These are phyloP conservation scores for Asclepias syriaca DNA, from an alignment of 257 asterid species.

Conservation along the genomic window DNA sequence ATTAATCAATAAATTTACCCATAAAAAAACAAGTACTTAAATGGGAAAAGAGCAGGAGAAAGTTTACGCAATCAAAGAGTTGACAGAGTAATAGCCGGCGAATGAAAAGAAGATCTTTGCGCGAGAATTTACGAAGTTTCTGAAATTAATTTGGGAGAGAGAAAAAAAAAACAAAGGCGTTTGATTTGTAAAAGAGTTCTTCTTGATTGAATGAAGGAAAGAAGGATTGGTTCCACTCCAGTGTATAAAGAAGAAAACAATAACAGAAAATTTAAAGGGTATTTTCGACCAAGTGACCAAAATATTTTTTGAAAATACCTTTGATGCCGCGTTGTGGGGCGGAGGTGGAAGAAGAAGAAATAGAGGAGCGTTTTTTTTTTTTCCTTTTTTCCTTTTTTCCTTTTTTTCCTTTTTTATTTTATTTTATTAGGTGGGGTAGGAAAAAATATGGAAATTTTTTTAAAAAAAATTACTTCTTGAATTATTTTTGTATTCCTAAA, in stretches of 20 bases:
- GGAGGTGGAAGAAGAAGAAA: slow-evolving; percentile 1
- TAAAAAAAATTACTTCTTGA: not conserved
- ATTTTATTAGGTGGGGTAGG: slow-evolving; percentile 1
- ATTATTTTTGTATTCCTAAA: not conserved
- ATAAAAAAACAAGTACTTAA: not conserved
- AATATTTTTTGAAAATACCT: slow-evolving; percentile 30
- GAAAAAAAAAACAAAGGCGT: slow-evolving; percentile 1
- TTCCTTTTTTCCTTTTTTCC: not conserved
- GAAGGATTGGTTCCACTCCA: not conserved
- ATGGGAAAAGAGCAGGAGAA: not conserved
- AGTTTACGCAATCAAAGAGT: slow-evolving; percentile 21
- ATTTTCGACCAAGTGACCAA: slow-evolving; percentile 19
- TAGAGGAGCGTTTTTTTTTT: slow-evolving; percentile 31
- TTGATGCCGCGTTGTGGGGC: slow-evolving; percentile 47
- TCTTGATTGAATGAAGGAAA: no score
- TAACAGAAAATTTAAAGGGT: slow-evolving; percentile 26
- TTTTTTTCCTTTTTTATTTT: not conserved
- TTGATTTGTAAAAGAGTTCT: not conserved
- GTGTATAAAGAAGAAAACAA: not conserved
- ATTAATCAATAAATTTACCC: slow-evolving; percentile 2
- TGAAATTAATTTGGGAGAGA: slow-evolving; percentile 2
- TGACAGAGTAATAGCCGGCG: slow-evolving; percentile 24
- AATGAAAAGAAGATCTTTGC: not conserved
- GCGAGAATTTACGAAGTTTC: not conserved
- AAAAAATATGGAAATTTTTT: not conserved